phyloP scores from a whole-genome alignment of 345 rosid species.

The Leavenworthia alabamica region DNA sequence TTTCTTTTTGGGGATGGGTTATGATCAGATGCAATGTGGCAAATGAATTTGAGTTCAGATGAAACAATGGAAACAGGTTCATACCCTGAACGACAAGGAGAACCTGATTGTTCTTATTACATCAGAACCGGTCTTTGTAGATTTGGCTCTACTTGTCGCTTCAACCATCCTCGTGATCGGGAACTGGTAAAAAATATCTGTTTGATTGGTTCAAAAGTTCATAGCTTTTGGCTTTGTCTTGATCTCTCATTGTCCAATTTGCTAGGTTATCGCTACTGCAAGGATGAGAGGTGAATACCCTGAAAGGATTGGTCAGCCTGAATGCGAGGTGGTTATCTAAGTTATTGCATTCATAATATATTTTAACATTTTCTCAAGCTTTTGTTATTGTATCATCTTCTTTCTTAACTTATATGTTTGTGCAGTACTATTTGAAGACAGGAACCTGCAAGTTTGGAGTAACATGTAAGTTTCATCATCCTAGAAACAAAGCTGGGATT shows the following conservation, averaged over 20 bases:
- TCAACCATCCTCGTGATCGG: conserved; percentile 56
- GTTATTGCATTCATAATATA: too few species aligned
- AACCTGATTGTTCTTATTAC: conserved; percentile 81
- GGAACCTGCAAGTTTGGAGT: conserved; percentile 91
- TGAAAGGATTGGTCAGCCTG: conserved; percentile 79
- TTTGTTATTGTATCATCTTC: too few species aligned
- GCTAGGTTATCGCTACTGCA: conserved; percentile 74
- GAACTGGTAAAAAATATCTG: conserved; percentile 51
- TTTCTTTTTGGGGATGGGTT: background rate
- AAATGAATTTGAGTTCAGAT: conserved; percentile 54
- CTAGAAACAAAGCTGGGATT: conserved; percentile 75
- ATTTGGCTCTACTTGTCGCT: conserved; percentile 42
- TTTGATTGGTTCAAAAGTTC: background rate
- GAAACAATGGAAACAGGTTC: conserved; percentile 46
- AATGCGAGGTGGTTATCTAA: too few species aligned
- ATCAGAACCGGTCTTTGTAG: conserved; percentile 89
- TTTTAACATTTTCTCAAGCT: too few species aligned
- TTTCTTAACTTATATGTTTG: conserved; percentile 13
- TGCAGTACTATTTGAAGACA: conserved; percentile 76
- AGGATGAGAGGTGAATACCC: conserved; percentile 80
- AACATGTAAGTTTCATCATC: conserved; percentile 93
- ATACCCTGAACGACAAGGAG: conserved; percentile 76
- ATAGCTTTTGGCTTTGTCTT: background rate
- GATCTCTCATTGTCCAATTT: conserved; percentile 7
- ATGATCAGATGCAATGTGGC: conserved; percentile 75